Conservation (phyloP, 176 grass and related monocot species). For the Oryza rufipogon region DNA sequence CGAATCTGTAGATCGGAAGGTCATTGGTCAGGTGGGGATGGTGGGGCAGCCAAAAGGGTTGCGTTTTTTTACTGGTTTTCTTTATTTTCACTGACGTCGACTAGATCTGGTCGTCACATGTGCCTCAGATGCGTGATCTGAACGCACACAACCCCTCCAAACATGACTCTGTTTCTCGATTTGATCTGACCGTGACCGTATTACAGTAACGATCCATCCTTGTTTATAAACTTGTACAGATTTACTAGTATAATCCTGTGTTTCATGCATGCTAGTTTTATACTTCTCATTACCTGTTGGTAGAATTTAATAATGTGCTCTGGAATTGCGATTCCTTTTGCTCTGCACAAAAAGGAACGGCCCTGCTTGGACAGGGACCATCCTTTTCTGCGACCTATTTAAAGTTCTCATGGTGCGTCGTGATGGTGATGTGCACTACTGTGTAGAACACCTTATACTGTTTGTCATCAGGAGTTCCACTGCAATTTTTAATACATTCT, state of each 20-base stretch:
- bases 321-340: background rate
- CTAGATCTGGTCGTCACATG: conserved; percentile 12
- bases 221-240: background rate
- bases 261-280: too few species aligned
- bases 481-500: background rate
- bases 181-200: background rate
- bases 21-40: background rate
- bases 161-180: background rate
- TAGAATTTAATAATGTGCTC: background rate
- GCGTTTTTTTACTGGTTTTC: background rate
- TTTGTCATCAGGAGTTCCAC: background rate
- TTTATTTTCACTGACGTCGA: background rate
- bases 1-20: conserved; percentile 30
- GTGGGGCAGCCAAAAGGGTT: background rate
- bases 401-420: background rate
- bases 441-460: background rate
- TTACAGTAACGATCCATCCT: too few species aligned
- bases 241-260: background rate
- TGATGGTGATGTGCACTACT: background rate
- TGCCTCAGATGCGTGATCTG: background rate
- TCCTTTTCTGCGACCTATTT: background rate
- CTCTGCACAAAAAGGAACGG: too few species aligned
- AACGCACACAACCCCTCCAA: background rate
- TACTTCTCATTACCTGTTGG: background rate
- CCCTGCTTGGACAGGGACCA: background rate